phyloP scores from a whole-genome alignment of 164 flowering plant species.

The Umbellularia californica region DNA sequence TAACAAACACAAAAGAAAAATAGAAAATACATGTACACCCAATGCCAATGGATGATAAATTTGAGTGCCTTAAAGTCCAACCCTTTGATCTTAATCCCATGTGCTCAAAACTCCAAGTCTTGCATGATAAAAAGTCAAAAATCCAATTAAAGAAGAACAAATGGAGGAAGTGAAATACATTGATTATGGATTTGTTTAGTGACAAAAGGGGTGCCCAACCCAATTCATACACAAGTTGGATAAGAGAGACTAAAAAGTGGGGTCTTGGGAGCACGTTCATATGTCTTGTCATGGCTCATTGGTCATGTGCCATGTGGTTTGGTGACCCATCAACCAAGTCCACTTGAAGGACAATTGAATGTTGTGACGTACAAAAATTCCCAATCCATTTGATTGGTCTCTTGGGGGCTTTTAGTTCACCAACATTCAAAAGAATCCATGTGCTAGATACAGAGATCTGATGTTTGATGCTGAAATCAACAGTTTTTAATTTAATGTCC shows the following conservation, averaged over 20 bases:
- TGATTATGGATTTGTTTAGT: not conserved
- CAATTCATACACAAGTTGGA: not conserved
- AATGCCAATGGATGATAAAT: too few species aligned
- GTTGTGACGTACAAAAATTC: not conserved
- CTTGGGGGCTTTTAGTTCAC: not conserved
- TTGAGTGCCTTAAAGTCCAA: too few species aligned
- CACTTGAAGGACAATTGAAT: not conserved
- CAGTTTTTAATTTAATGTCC: too few species aligned
- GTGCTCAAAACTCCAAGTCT: too few species aligned
- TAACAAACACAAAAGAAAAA: too few species aligned
- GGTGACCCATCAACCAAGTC: not conserved
- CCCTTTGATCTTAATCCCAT: too few species aligned
- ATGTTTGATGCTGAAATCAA: too few species aligned
- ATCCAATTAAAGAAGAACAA: not conserved
- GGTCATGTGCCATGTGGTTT: not conserved
- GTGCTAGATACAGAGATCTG: too few species aligned
- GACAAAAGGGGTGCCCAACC: not conserved
- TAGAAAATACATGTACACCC: too few species aligned
- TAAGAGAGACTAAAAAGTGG: not conserved
- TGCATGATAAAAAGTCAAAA: not conserved
- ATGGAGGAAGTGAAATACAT: not conserved
- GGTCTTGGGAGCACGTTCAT: not conserved
- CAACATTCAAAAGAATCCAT: not conserved
- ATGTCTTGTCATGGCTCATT: not conserved
- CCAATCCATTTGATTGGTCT: not conserved